These are phyloP conservation scores for Calonectria crousiana DNA, from an alignment of 2,329 filamentous ascomycete genomes.

Conservation along the genomic window DNA sequence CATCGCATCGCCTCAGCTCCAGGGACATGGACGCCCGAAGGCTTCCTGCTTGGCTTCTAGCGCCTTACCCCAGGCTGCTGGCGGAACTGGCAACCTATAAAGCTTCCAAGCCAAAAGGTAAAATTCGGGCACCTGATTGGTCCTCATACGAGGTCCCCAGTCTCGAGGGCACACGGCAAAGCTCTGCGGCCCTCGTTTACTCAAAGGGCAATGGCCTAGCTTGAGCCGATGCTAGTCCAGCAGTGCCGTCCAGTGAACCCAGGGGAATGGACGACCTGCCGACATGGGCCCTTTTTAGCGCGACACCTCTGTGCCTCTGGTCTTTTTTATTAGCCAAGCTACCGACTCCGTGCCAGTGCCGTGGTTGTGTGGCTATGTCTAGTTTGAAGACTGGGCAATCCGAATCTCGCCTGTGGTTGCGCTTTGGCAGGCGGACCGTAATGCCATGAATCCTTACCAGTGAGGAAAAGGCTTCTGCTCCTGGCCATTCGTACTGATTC, in stretches of 20 bases:
- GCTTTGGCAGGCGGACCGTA: slow-evolving; percentile 15
- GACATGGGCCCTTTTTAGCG: slow-evolving; percentile 30
- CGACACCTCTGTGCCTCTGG: slow-evolving; percentile 23
- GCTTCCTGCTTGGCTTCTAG: slow-evolving; percentile 38
- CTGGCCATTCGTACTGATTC: slow-evolving; percentile 25
- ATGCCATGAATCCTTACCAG: slow-evolving; percentile 25
- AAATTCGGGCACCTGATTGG: slow-evolving; percentile 27
- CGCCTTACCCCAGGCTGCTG: slow-evolving; percentile 38
- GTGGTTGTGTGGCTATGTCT: slow-evolving; percentile 16
- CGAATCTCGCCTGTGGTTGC: slow-evolving; percentile 21
- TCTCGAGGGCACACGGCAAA: slow-evolving; percentile 28
- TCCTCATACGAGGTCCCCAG: slow-evolving; percentile 24
- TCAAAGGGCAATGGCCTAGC: slow-evolving; percentile 31
- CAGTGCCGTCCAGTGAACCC: slow-evolving; percentile 31
- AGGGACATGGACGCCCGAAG: slow-evolving; percentile 27
- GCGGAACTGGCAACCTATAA: slow-evolving; percentile 27
- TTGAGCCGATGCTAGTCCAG: slow-evolving; percentile 35
- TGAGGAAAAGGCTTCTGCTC: slow-evolving; percentile 14
- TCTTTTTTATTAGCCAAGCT: slow-evolving; percentile 17
- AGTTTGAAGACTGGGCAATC: slow-evolving; percentile 16
- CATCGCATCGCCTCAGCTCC: slow-evolving; percentile 8
- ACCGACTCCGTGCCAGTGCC: slow-evolving; percentile 27
- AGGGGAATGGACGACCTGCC: slow-evolving; percentile 38
- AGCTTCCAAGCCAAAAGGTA: slow-evolving; percentile 27
- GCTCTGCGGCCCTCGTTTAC: slow-evolving; percentile 31